phyloP scores from a whole-genome alignment of 169 alveolate genomes.

The Besnoitia besnoiti region DNA sequence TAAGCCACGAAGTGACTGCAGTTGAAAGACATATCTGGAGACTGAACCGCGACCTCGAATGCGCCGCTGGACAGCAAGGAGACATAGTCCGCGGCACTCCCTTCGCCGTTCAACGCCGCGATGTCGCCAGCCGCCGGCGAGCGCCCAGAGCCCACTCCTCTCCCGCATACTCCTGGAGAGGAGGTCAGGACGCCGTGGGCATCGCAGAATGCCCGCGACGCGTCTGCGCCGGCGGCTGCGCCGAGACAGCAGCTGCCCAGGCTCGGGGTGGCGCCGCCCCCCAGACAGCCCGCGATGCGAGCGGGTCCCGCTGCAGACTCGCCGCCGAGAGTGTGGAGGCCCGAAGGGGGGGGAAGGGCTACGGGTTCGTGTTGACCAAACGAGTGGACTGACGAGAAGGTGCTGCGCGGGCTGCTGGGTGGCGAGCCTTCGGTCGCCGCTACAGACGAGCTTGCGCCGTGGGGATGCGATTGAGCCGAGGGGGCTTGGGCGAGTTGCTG shows the following conservation, averaged over 20 bases:
- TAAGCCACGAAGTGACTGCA: conserved; percentile 69
- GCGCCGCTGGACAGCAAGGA: neutral
- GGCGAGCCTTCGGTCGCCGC: conserved; percentile 63
- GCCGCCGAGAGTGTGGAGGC: neutral
- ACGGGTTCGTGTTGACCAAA: conserved; percentile 6
- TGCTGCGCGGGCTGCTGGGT: conserved; percentile 39
- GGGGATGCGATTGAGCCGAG: neutral
- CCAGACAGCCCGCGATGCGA: neutral
- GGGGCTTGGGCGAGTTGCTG: neutral
- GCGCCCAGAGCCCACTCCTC: neutral
- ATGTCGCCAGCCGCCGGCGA: neutral
- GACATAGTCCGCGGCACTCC: neutral
- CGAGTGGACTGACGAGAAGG: conserved; percentile 21
- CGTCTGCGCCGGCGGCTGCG: neutral
- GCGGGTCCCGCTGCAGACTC: neutral
- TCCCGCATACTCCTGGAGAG: neutral
- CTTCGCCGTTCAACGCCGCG: neutral
- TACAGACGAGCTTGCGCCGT: conserved; percentile 25
- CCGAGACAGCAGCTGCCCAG: conserved; percentile 22
- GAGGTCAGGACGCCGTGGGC: neutral
- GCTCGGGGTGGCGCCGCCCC: neutral
- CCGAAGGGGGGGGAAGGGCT: neutral
- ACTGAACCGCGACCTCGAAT: conserved; percentile 42
- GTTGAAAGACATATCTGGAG: conserved; percentile 47
- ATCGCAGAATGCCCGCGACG: neutral